phyloP scores from a whole-genome alignment of 208 protist species.

The Acanthamoeba lenticulata region DNA sequence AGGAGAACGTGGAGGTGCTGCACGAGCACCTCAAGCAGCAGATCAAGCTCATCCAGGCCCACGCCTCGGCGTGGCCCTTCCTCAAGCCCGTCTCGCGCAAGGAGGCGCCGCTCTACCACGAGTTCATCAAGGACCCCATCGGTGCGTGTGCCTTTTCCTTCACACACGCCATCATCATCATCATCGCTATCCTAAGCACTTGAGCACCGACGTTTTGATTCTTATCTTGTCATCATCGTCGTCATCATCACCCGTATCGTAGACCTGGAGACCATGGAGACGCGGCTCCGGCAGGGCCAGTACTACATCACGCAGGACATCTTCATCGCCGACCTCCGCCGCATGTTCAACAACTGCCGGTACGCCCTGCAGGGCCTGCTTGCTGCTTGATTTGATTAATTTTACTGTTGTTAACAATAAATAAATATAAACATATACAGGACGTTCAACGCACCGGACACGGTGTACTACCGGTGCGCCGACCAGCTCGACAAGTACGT shows the following conservation, averaged over 20 bases:
- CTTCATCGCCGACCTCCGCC: constrained; percentile 80
- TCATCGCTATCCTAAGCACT: neutral
- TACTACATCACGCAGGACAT: constrained; percentile 84
- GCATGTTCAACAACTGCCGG: constrained; percentile 84
- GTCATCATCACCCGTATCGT: neutral
- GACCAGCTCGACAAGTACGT: constrained; percentile 46
- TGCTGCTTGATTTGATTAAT: neutral
- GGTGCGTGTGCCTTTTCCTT: too few relatives aligned
- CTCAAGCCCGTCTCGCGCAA: constrained; percentile 75
- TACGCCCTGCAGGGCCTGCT: neutral
- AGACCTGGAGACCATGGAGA: constrained; percentile 76
- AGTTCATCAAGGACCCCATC: constrained; percentile 83
- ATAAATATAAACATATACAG: constrained; percentile 6
- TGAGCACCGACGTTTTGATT: neutral
- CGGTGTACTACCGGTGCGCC: constrained; percentile 78
- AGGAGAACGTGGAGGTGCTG: constrained; percentile 51
- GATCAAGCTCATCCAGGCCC: constrained; percentile 55
- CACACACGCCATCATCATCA: neutral
- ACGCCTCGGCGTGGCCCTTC: constrained; percentile 83
- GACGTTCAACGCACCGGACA: constrained; percentile 76
- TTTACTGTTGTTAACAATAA: neutral
- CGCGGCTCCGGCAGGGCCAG: neutral
- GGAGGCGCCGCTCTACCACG: constrained; percentile 82
- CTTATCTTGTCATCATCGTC: neutral
- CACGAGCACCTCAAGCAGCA: constrained; percentile 17